Base-by-base conservation (phyloP, 108 stramenopile genomes). In the Cyclotella baltica region DNA sequence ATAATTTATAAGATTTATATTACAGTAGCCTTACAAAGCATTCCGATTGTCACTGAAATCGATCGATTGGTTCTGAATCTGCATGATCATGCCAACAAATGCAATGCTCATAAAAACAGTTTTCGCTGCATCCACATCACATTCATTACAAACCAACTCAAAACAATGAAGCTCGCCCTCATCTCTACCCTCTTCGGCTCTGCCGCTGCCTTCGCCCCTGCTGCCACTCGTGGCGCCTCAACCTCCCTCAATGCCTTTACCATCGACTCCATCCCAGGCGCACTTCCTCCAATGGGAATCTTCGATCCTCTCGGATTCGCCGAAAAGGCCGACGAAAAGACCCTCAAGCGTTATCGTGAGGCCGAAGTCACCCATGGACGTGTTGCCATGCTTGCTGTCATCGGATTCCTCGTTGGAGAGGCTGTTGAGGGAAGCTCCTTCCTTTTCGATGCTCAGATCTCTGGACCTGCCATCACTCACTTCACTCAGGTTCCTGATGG, bases 391-490 rank as follows among this genome's bases (percentile, higher is more conserved):
- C 72, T 83, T 48, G 83, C 78, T 37, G 64, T 68, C 13, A 8
- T 73, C 27, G 72, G 72, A 51, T 73, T 73, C 62, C 33, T 73
- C 22, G 89, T 90, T 29, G 90, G 90, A 48, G 93, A 93, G 77
- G 77, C 81, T 22, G 92, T 92, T 22, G 92, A 92, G 62, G 91
- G 87, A 72, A 75, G 72, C 16, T 87, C 89, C 62, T 89, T 92
- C 88, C 87, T 92, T 29, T 92, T 92, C 76, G 88, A 92, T 82
- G 73, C 88, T 19, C 78, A 85, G 40, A 83, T 94, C 75, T 75
- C 77, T 56, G 96, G 96, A 73, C 95, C 96, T 36, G 96, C 94
- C 78, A 96, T 96, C 88, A 88, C 86, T 62, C 94, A 97, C 90
- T 77, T 96, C 53, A 67, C 79, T 22, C 96, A 97, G 77, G 88